Conservation (phyloP, 139 green algal genomes). For the Yamagishiella unicocca region DNA sequence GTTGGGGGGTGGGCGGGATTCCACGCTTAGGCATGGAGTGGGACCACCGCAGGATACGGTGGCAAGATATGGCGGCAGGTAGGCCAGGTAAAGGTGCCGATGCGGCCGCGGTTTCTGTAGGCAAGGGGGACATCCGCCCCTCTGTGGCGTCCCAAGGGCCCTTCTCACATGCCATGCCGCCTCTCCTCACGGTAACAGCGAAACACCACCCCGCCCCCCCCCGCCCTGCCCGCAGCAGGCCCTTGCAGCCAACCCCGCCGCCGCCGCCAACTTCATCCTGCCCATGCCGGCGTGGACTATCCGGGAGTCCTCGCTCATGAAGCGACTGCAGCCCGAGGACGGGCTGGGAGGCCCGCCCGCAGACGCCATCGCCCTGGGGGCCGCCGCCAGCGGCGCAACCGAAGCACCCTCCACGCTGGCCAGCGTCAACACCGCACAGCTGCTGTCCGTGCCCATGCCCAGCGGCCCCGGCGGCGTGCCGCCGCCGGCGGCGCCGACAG, state of each 20-base stretch:
- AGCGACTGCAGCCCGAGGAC: conserved; percentile 74
- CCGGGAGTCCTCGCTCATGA: conserved; percentile 80
- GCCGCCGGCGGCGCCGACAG: not conserved
- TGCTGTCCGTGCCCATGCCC: conserved; percentile 39
- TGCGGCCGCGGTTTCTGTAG: too few relatives aligned
- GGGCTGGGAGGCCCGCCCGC: not conserved
- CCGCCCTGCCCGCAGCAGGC: conserved; percentile 48
- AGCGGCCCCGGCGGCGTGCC: not conserved
- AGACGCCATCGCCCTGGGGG: not conserved
- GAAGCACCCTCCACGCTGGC: conserved; percentile 20
- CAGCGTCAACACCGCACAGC: conserved; percentile 23
- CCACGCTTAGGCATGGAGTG: too few relatives aligned
- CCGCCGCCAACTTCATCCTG: conserved; percentile 72
- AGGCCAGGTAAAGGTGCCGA: too few relatives aligned
- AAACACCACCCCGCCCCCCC: not conserved
- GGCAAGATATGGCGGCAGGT: too few relatives aligned
- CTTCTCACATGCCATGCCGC: too few relatives aligned
- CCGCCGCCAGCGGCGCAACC: not conserved
- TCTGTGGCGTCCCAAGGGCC: too few relatives aligned
- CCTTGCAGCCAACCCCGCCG: conserved; percentile 58
- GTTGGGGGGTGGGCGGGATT: not conserved
- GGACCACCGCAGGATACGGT: too few relatives aligned
- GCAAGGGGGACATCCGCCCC: too few relatives aligned
- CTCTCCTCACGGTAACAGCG: too few relatives aligned
- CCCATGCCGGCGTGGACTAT: conserved; percentile 87